Base-by-base conservation (phyloP, 257 asterid genomes). In the Ajuga chamaepitys region DNA sequence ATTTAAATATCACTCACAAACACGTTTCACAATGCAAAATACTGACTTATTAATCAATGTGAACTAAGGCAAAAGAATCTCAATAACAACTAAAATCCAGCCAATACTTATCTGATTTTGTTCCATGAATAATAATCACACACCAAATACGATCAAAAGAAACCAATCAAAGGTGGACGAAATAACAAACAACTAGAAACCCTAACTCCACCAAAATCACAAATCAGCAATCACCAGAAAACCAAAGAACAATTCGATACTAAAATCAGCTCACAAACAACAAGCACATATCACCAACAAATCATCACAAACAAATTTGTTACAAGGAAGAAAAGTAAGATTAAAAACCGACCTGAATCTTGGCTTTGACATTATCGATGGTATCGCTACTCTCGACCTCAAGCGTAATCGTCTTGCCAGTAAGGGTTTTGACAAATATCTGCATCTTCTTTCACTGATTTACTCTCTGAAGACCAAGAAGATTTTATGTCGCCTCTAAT, bases 371-470 rank as follows among this genome's bases (percentile, higher is more conserved):
- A 74, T 86, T 81, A 67, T 88, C 95, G 61, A 86, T 86, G 75
- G 93, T 86, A 76, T 88, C 95, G 42, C 88, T 82, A 77, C 84
- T 81, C 82, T 88, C 95, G 14, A 88, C 95, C 75, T 88, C 93
- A 51, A 88, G 93, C 38, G 97, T 83, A 66, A 87, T 87, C 0
- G 95, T 83, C 60, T 87, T 83, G 5, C 95, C 95, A 17, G 95
- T 83, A 35, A 90, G 88, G 74, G 92, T 87, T 78, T 87, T 90
- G 53, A 90, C 97, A 56, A 90, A 90, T 77, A 90, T 87, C 92
- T 90, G 97, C 97, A 87, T 90, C 58, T 34, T 72, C 42, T 50
- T 32, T 41, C 46, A 71, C 73, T 64, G 54, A 51, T 57, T 22
- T 65, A 30, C 54, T 21, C 22, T 51, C 37, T 30, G 4, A 30